Percentiles rank a stretch among this genome's conserved stretches.
phyloP scores from a whole-genome alignment of 257 asterid species.

The Rauvolfia tetraphylla region DNA sequence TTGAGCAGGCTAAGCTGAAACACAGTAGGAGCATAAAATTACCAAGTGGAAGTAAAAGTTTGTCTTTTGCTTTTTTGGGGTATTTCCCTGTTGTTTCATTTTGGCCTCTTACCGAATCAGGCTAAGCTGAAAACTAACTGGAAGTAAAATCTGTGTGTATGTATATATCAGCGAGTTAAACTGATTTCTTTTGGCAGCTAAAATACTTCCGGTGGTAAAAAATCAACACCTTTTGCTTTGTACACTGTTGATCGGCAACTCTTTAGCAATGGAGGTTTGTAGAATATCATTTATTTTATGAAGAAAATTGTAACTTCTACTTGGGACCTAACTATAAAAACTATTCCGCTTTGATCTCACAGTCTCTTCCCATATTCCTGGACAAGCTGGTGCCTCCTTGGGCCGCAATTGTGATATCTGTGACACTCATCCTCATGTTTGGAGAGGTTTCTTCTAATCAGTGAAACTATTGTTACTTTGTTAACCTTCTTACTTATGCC shows the following conservation, averaged over 20 bases:
- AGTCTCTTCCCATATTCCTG: slow-evolving; percentile 98
- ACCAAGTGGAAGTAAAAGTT: background rate
- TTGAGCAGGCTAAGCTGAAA: background rate
- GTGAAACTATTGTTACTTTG: slow-evolving; percentile 1
- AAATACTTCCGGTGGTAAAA: slow-evolving; percentile 93
- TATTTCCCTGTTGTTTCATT: background rate
- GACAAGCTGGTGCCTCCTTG: slow-evolving; percentile 97
- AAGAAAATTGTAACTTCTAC: slow-evolving; percentile 4
- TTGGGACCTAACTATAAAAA: background rate
- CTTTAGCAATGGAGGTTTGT: slow-evolving; percentile 98
- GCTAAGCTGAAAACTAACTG: slow-evolving; percentile 7
- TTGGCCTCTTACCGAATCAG: background rate
- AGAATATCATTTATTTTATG: slow-evolving; percentile 13
- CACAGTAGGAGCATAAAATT: background rate
- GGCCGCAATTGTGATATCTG: slow-evolving; percentile 91
- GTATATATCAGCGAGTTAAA: slow-evolving; percentile 1
- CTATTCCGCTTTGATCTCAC: slow-evolving; percentile 13
- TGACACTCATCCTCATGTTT: slow-evolving; percentile 92
- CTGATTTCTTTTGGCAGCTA: slow-evolving; percentile 52
- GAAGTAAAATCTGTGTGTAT: slow-evolving; percentile 11
- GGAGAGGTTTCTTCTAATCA: slow-evolving; percentile 64
- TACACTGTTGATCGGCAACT: slow-evolving; percentile 99
- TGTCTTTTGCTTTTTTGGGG: background rate
- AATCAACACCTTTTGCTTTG: slow-evolving; percentile 98
- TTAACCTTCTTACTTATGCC: slow-evolving; percentile 9